phyloP scores from a whole-genome alignment of 306 rosid genomes.

The Lablab purpureus region DNA sequence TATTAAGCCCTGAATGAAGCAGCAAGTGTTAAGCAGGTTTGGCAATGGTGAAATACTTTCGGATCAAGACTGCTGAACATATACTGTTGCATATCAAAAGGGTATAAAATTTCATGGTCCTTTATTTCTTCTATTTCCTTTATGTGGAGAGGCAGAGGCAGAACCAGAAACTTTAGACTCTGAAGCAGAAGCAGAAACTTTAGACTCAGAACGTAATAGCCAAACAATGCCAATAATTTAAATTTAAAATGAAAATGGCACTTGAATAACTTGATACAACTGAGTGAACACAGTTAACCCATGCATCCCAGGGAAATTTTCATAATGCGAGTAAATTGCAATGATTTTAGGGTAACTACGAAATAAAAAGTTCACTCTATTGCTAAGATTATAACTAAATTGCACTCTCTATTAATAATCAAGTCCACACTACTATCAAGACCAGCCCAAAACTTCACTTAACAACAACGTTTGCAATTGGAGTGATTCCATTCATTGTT shows the following conservation, averaged over 20 bases:
- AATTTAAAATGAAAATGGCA: not conserved
- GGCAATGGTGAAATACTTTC: not conserved
- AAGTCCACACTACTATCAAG: not conserved
- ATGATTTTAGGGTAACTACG: no score
- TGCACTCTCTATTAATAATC: not conserved
- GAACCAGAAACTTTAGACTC: not conserved
- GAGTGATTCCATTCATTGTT: not conserved
- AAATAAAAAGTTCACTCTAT: not conserved
- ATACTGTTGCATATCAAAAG: not conserved
- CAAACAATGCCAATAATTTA: not conserved
- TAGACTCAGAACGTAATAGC: not conserved
- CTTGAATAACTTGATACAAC: not conserved
- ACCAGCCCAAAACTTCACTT: not conserved
- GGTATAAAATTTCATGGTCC: not conserved
- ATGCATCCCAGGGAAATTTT: not conserved
- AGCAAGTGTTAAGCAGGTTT: slow-evolving; percentile 7
- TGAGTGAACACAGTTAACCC: not conserved
- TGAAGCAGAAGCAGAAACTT: not conserved
- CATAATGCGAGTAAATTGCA: no score
- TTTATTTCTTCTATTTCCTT: not conserved
- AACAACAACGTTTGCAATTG: not conserved
- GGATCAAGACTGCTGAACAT: slow-evolving; percentile 12
- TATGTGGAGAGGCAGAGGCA: not conserved
- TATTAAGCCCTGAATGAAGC: slow-evolving; percentile 49
- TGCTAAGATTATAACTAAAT: not conserved